These are phyloP conservation scores for Nemania serpens DNA, from an alignment of 2,329 filamentous ascomycete genomes.

Conservation along the genomic window DNA sequence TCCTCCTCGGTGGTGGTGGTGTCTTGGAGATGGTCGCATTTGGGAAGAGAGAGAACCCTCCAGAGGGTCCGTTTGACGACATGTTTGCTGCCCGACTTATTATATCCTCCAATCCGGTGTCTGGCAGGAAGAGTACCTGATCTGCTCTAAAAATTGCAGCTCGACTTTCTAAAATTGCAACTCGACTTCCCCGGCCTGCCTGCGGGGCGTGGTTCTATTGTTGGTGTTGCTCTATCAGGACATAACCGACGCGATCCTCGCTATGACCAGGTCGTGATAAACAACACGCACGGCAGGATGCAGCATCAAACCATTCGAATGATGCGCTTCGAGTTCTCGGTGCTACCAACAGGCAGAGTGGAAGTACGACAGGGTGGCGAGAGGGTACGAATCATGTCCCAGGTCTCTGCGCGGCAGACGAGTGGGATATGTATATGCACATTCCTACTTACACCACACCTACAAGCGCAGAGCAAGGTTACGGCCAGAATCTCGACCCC, in stretches of 20 bases:
- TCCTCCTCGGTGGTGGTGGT: slow-evolving; percentile 46
- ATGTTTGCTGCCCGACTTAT: slow-evolving; percentile 23
- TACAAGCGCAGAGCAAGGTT: slow-evolving; percentile 31
- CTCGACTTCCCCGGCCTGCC: slow-evolving; percentile 2
- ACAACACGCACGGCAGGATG: slow-evolving; percentile 12
- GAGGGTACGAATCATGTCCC: slow-evolving; percentile 25
- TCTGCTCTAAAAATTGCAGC: slow-evolving; percentile 10
- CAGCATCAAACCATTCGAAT: slow-evolving; percentile 10
- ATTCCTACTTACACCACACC: background rate
- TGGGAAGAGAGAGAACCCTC: slow-evolving; percentile 63
- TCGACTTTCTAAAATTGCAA: slow-evolving; percentile 12
- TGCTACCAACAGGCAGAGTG: slow-evolving; percentile 17
- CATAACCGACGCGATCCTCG: slow-evolving; percentile 2
- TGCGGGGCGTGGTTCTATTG: slow-evolving; percentile 7
- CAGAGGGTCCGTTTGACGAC: slow-evolving; percentile 42
- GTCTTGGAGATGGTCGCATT: slow-evolving; percentile 50
- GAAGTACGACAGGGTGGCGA: slow-evolving; percentile 14
- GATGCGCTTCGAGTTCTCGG: slow-evolving; percentile 1
- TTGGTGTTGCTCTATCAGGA: slow-evolving; percentile 9
- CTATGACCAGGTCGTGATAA: slow-evolving; percentile 11
- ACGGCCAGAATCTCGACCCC: slow-evolving; percentile 4
- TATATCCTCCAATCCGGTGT: slow-evolving; percentile 9
- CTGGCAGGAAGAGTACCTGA: slow-evolving; percentile 13
- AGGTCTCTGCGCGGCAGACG: slow-evolving; percentile 10
- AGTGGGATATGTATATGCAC: slow-evolving; percentile 33